phyloP scores from a whole-genome alignment of 1,139 yeast species.

The Lodderomyces parapsilosis region DNA sequence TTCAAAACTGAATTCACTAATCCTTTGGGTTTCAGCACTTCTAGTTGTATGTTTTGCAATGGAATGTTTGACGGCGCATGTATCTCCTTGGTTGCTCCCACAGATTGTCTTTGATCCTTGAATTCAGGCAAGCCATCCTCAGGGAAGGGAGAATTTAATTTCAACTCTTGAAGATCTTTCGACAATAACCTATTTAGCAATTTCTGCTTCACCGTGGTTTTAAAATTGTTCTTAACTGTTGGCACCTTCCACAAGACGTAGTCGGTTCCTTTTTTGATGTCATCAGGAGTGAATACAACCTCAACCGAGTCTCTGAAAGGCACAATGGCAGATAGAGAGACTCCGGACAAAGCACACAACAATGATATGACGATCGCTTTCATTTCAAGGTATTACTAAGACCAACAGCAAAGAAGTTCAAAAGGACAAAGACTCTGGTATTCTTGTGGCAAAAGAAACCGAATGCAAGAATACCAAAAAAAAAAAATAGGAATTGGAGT shows the following conservation, averaged over 20 bases:
- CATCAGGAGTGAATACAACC: slow-evolving; percentile 24
- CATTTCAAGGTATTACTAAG: not conserved
- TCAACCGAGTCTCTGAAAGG: slow-evolving; percentile 21
- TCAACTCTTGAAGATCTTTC: slow-evolving; percentile 15
- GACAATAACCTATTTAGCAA: slow-evolving; percentile 14
- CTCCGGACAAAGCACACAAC: not conserved
- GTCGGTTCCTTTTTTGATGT: slow-evolving; percentile 23
- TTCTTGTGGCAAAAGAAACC: too few species aligned
- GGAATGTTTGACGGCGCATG: not conserved
- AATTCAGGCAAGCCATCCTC: slow-evolving; percentile 56
- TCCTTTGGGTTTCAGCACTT: slow-evolving; percentile 10
- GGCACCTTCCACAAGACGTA: slow-evolving; percentile 22
- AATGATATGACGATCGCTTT: not conserved
- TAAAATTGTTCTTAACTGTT: slow-evolving; percentile 18
- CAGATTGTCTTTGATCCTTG: slow-evolving; percentile 32
- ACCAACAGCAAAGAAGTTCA: not conserved
- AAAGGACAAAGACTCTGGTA: slow-evolving; percentile 1
- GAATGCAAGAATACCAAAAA: too few species aligned
- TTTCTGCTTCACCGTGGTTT: slow-evolving; percentile 41
- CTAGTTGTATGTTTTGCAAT: slow-evolving; percentile 8
- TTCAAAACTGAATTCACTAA: slow-evolving; percentile 11
- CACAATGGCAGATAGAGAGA: slow-evolving; percentile 5
- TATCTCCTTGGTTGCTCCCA: slow-evolving; percentile 62
- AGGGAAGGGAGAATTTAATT: slow-evolving; percentile 50
- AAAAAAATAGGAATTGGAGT: too few species aligned